These are phyloP conservation scores for Erodium moschatum DNA, from an alignment of 441 rosid genomes.

Conservation along the genomic window DNA sequence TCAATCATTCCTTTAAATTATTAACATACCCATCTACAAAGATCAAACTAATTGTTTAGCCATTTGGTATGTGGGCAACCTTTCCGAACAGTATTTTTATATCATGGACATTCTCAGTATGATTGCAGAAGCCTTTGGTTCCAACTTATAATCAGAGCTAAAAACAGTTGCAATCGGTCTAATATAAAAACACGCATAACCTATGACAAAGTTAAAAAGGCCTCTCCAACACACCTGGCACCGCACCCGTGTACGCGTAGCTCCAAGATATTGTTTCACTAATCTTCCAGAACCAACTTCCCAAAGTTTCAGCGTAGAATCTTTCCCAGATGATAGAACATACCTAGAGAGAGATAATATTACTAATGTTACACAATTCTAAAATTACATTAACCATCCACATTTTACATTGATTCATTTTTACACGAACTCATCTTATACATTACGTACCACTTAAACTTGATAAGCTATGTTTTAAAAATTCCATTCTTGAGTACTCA, in stretches of 20 bases:
- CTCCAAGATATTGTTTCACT: conserved; percentile 70
- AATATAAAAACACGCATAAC: conserved; percentile 3
- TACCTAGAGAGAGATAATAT: conserved; percentile 33
- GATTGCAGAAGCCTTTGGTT: no score
- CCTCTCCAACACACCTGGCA: conserved; percentile 47
- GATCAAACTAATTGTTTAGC: no score
- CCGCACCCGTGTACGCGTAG: conserved; percentile 48
- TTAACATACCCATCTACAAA: no score
- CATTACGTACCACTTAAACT: background rate
- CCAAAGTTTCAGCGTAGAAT: conserved; percentile 71
- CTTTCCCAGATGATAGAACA: conserved; percentile 77
- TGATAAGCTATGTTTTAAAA: background rate
- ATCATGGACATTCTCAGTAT: no score
- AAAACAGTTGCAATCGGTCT: background rate
- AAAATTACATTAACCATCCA: background rate
- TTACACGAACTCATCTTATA: background rate
- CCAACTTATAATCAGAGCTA: no score
- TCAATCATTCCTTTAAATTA: no score
- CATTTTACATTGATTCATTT: background rate
- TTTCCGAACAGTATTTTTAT: no score
- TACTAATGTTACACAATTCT: background rate
- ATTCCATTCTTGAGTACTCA: background rate
- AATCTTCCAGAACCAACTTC: conserved; percentile 69
- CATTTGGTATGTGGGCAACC: no score
- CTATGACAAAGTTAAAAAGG: background rate